These are phyloP conservation scores for Microdochium paspali DNA, from an alignment of 2,329 filamentous ascomycete genomes.

Conservation along the genomic window DNA sequence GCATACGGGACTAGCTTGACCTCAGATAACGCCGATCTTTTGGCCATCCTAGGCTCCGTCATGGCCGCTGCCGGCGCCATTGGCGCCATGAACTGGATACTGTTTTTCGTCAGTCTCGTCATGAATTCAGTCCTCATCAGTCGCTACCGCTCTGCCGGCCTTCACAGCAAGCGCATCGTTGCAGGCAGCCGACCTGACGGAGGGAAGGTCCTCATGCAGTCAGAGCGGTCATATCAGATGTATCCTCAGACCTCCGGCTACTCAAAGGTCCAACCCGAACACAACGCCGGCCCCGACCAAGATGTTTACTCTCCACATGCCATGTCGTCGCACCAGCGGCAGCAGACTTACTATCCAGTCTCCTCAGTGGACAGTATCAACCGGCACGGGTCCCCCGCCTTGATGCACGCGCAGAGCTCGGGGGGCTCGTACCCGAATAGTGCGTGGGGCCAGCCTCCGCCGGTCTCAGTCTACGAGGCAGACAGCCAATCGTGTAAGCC, in stretches of 20 bases:
- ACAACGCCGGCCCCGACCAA: background rate
- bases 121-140: background rate
- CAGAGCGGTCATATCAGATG: background rate
- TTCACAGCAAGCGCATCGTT: background rate
- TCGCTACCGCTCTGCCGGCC: background rate
- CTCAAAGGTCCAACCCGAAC: background rate
- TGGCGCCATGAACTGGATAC: background rate
- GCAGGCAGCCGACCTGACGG: background rate
- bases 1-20: background rate
- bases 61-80: background rate
- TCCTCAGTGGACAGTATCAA: background rate
- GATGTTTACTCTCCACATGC: background rate
- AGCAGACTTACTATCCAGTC: background rate
- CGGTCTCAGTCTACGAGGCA: background rate
- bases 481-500: background rate
- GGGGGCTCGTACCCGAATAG: background rate
- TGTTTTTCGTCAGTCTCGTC: background rate
- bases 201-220: background rate
- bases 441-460: background rate
- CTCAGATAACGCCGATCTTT: background rate
- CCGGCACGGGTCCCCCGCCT: background rate
- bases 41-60: background rate
- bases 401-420: background rate
- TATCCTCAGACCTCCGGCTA: background rate
- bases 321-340: background rate